Evolutionary conservation across 179 eudicot genomes (phyloP), one percentile per base, ranked within the genome.

Genomic region (Carnegiea gigantea): DNA sequence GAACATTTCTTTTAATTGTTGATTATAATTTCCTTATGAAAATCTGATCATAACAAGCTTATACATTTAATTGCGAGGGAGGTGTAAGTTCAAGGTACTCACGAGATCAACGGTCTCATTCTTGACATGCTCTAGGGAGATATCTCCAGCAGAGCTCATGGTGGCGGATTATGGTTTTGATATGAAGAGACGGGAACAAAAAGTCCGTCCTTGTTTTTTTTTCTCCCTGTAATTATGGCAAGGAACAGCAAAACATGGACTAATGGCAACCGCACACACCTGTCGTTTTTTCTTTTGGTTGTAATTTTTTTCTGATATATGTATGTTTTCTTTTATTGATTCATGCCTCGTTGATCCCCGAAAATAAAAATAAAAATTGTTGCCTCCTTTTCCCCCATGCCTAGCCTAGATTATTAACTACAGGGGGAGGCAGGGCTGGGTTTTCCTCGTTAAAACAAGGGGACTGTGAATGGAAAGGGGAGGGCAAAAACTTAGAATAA

Each of bases 81-180:
- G 1, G 33, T 73, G 2, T 26, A 12, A 18, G 28, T 21, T 1
- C 0, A n/a, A 13, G 65, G 44, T 43, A 68, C 89, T 83, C 86
- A 90, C 94, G 71, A 92, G 91, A 82, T 92, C 95, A 60, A 90
- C 81, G 76, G 72, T 86, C 82, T 90, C 92, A 70, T 84, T 89
- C 78, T 90, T 90, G 33, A 92, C 84, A 30, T 84, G 86, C 74
- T 92, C 93, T 21, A 92, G 76, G 72, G 90, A 85, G 54, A 84
- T n/a, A 26, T 87, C 89, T 77, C 78, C 86, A 59, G 78, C 81
- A n/a, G 89, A 85, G 76, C 78, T 85, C 91, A 88, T 84, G 73
- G 24, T 70, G 80, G 43, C 10, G 75, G 26, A 53, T 49, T 46
- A 40, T n/a, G 72, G 18, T 77, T 21, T 77, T 9, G 28, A 77